These are phyloP conservation scores for Sedum album DNA, from an alignment of 164 flowering plant species.

Conservation along the genomic window DNA sequence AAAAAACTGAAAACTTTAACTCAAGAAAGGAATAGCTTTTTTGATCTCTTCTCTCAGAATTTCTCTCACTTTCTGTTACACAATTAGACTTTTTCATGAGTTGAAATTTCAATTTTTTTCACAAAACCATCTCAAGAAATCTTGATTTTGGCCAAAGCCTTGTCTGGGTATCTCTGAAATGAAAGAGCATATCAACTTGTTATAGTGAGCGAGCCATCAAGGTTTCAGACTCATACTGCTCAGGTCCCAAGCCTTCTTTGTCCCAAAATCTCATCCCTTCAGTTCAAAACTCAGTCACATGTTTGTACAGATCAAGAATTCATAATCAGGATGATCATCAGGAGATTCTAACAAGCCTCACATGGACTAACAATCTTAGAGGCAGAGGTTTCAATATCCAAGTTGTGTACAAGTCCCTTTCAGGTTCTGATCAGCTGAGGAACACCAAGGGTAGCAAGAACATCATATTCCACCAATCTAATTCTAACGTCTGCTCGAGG, in stretches of 20 bases:
- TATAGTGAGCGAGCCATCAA: conserved; percentile 71
- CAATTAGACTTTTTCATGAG: neutral
- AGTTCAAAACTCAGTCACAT: conserved; percentile 43
- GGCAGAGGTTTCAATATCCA: conserved; percentile 37
- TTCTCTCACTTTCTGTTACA: conserved; percentile 5
- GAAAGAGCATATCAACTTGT: conserved; percentile 68
- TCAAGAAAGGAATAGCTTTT: neutral
- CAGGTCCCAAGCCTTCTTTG: conserved; percentile 24
- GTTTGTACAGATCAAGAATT: conserved; percentile 41
- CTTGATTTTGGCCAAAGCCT: neutral
- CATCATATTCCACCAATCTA: conserved; percentile 14
- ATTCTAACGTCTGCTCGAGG: conserved; percentile 19
- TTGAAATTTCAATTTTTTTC: neutral
- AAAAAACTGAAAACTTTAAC: conserved; percentile 3
- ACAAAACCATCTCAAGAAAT: conserved; percentile 2
- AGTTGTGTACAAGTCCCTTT: conserved; percentile 24
- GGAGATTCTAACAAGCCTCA: conserved; percentile 30
- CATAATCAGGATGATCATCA: conserved; percentile 33
- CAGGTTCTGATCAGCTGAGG: conserved; percentile 28
- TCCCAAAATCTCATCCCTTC: conserved; percentile 32
- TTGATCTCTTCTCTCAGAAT: neutral
- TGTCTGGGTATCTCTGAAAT: conserved; percentile 17
- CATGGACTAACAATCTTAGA: conserved; percentile 43
- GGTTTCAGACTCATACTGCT: conserved; percentile 69
- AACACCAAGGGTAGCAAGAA: conserved; percentile 42